phyloP scores from a whole-genome alignment of 352 stramenopile genomes.

The Phytophthora fragariae region DNA sequence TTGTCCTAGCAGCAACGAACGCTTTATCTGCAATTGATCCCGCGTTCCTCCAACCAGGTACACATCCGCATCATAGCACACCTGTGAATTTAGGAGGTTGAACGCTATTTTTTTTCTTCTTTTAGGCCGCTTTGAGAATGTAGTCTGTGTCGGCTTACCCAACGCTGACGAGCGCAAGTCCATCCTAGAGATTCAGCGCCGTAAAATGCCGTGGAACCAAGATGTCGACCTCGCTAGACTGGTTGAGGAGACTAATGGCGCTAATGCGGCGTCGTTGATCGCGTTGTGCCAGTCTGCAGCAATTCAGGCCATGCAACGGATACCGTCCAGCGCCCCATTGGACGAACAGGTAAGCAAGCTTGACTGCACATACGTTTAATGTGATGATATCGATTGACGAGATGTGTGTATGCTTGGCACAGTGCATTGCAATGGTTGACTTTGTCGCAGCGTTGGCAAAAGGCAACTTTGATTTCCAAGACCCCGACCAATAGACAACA shows the following conservation, averaged over 20 bases:
- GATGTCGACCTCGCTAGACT: constrained; percentile 60
- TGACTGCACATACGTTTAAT: neutral
- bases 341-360: constrained; percentile 41
- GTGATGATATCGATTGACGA: constrained; percentile 11
- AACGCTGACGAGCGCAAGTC: constrained; percentile 55
- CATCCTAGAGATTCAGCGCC: constrained; percentile 72
- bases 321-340: constrained; percentile 31
- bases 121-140: constrained; percentile 84
- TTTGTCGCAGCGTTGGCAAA: constrained; percentile 51
- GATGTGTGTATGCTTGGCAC: constrained; percentile 5
- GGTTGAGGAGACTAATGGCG: constrained; percentile 62
- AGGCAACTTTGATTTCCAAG: constrained; percentile 50
- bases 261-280: constrained; percentile 79
- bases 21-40: constrained; percentile 76
- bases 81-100: neutral
- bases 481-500: constrained; percentile 14
- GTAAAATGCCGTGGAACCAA: constrained; percentile 75
- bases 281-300: constrained; percentile 75
- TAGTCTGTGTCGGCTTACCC: constrained; percentile 78
- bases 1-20: constrained; percentile 87
- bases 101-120: no score
- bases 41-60: constrained; percentile 85
- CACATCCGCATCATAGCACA: neutral
- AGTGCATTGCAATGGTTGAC: constrained; percentile 56
- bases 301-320: constrained; percentile 78